These are phyloP conservation scores for Colletotrichum karsti DNA, from an alignment of 2,329 filamentous ascomycete genomes.

Conservation along the genomic window DNA sequence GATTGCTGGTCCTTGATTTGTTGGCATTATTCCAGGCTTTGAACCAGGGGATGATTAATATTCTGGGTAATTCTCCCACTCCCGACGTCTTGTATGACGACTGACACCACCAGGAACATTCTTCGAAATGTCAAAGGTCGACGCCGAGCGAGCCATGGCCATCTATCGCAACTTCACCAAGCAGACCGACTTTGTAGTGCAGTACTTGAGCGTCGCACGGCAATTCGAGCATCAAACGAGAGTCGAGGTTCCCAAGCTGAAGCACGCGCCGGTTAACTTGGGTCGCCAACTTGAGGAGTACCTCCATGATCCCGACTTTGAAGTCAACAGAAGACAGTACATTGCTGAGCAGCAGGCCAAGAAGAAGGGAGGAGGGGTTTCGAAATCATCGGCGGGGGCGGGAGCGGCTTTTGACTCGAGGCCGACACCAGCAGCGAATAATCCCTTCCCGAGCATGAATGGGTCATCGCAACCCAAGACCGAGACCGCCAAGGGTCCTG, in stretches of 20 bases:
- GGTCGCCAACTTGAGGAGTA: constrained; percentile 93
- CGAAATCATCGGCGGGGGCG: constrained; percentile 35
- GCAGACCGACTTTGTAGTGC: constrained; percentile 92
- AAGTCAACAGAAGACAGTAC: constrained; percentile 91
- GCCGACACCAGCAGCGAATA: constrained; percentile 47
- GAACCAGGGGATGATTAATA: constrained; percentile 97
- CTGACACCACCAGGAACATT: constrained; percentile 76
- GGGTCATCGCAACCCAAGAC: constrained; percentile 48
- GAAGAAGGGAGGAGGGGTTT: constrained; percentile 51
- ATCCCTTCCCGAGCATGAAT: constrained; percentile 52
- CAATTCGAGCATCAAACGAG: constrained; percentile 93
- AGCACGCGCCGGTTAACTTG: constrained; percentile 93
- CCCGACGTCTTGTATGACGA: constrained; percentile 1
- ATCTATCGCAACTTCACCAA: constrained; percentile 93
- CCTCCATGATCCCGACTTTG: constrained; percentile 92
- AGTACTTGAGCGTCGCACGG: constrained; percentile 86
- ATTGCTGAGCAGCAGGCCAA: constrained; percentile 84
- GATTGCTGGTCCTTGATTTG: constrained; percentile 89
- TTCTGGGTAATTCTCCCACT: constrained; percentile 73
- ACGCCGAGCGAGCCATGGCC: constrained; percentile 89
- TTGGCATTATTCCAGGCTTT: constrained; percentile 91
- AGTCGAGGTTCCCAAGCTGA: constrained; percentile 94
- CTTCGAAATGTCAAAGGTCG: constrained; percentile 95
- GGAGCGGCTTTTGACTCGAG: constrained; percentile 46
- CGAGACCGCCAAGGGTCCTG: constrained; percentile 67